Evolutionary conservation across 2,329 filamentous ascomycete genomes (phyloP).

Genomic region (Pseudocercospora pini-densiflorae): DNA sequence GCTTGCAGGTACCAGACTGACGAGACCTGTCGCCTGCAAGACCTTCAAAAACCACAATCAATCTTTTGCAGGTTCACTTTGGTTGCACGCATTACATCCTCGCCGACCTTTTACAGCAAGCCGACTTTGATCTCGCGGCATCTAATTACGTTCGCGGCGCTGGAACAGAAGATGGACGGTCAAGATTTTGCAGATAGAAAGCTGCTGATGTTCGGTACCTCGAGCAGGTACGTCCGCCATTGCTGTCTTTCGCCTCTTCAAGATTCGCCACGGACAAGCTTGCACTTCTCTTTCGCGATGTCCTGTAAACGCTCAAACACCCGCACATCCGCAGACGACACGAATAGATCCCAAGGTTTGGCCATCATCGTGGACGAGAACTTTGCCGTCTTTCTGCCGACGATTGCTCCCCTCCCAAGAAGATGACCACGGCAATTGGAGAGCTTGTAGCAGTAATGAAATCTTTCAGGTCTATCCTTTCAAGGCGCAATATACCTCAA

Average conservation of each 20-base stretch:
- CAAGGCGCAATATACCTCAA: conserved; percentile 6
- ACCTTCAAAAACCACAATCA: not conserved
- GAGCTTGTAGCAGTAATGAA: no score
- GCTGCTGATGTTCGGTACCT: not conserved
- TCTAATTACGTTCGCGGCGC: not conserved
- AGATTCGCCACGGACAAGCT: not conserved
- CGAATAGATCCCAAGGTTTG: not conserved
- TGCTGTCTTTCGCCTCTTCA: not conserved
- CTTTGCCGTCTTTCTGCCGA: no score
- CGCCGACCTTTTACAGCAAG: no score
- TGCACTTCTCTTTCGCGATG: not conserved
- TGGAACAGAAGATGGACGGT: no score
- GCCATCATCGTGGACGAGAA: no score
- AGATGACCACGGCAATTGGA: no score
- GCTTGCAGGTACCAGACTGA: not conserved
- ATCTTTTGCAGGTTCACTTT: not conserved
- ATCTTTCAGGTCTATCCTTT: not conserved
- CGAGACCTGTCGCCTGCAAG: not conserved
- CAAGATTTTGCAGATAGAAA: not conserved
- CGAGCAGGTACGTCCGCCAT: not conserved
- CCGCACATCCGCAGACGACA: not conserved
- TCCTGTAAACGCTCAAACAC: not conserved
- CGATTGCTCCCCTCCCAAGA: no score
- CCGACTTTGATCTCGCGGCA: no score
- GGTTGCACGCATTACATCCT: no score